Percentiles rank a stretch among this genome's conserved stretches.
Conservation (phyloP, 495 filamentous ascomycete genomes). For the Tuber melanosporum region DNA sequence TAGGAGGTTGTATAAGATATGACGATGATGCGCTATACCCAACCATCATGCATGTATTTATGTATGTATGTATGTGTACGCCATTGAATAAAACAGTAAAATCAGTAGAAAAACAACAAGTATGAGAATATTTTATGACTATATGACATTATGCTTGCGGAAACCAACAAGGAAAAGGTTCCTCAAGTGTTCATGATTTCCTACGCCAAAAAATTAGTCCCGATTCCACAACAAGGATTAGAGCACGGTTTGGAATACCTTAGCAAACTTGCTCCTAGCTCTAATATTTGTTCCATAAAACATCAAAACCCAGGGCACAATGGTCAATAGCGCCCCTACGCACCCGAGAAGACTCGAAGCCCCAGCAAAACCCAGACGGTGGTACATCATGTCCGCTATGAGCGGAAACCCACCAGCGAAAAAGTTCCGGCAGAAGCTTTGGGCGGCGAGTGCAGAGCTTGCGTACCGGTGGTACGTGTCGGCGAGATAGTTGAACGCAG, state of each 20-base stretch:
- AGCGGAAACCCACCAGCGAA: constrained; percentile 78
- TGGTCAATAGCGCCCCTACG: constrained; percentile 61
- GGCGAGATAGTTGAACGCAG: constrained; percentile 91
- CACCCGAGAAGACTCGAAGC: constrained; percentile 71
- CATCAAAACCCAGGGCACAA: constrained; percentile 81
- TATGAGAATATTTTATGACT: not conserved
- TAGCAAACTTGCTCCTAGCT: constrained; percentile 70
- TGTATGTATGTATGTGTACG: not conserved
- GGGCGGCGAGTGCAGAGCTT: constrained; percentile 79
- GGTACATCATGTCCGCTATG: constrained; percentile 65
- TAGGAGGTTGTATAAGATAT: not conserved
- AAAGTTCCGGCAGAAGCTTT: constrained; percentile 77
- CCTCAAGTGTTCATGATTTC: constrained; percentile 26
- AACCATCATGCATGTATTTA: not conserved
- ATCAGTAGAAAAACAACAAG: not conserved
- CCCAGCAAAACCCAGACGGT: constrained; percentile 61
- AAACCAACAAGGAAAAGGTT: not conserved
- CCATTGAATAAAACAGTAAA: not conserved
- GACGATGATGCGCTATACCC: not conserved
- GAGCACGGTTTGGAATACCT: constrained; percentile 21
- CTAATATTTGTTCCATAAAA: constrained; percentile 74
- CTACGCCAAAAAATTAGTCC: constrained; percentile 8
- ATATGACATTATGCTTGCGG: not conserved
- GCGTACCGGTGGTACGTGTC: constrained; percentile 82
- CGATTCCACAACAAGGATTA: not conserved